phyloP scores from a whole-genome alignment of 352 stramenopile species.

The Elongisporangium undulatum region DNA sequence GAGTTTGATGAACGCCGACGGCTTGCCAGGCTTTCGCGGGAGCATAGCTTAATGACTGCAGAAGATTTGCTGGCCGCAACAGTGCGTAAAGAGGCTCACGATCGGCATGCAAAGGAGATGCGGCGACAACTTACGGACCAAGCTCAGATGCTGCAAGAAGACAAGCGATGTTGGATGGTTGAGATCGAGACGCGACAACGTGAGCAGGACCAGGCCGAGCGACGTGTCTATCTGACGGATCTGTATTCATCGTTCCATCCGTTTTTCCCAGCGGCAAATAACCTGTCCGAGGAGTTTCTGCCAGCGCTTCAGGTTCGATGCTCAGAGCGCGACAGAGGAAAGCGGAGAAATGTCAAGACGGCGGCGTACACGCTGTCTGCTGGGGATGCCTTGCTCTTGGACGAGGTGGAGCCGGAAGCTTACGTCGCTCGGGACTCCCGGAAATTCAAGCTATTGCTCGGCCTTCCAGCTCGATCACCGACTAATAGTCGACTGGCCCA shows the following conservation, averaged over 20 bases:
- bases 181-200: constrained; percentile 19
- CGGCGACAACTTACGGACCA: constrained; percentile 3
- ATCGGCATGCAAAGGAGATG: constrained; percentile 23
- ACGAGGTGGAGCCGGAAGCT: constrained; percentile 41
- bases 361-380: constrained; percentile 30
- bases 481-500: constrained; percentile 17
- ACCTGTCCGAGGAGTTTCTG: constrained; percentile 43
- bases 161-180: constrained; percentile 27
- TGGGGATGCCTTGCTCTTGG: constrained; percentile 28
- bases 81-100: constrained; percentile 19
- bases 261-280: constrained; percentile 35
- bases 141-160: constrained; percentile 31
- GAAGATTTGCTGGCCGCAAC: constrained; percentile 33
- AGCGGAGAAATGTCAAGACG: constrained; percentile 6
- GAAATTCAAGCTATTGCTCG: constrained; percentile 50
- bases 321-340: constrained; percentile 13
- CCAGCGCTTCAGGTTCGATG: constrained; percentile 37
- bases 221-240: constrained; percentile 30
- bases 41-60: constrained; percentile 33
- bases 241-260: constrained; percentile 56
- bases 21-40: constrained; percentile 18
- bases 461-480: constrained; percentile 27
- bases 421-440: constrained; percentile 51
- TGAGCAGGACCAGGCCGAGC: constrained; percentile 20
- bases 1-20: constrained; percentile 26